phyloP scores from a whole-genome alignment of 2,329 filamentous ascomycete species.

The Raffaelea albimanens region DNA sequence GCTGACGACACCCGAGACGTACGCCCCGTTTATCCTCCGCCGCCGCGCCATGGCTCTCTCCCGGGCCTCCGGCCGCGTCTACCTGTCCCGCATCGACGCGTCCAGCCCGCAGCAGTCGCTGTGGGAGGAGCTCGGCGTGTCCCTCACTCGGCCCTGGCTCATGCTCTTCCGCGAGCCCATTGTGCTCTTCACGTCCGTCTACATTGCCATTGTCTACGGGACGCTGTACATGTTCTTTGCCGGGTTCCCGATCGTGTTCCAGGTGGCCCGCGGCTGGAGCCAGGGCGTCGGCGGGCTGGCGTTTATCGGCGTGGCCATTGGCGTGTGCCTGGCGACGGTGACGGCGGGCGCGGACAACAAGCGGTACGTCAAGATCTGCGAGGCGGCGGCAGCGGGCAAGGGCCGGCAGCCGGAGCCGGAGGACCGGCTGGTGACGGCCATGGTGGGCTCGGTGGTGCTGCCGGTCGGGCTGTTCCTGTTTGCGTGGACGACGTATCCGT shows the following conservation, averaged over 20 bases:
- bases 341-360: slow-evolving; percentile 22
- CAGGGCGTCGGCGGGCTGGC: slow-evolving; percentile 41
- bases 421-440: slow-evolving; percentile 50
- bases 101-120: slow-evolving; percentile 28
- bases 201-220: slow-evolving; percentile 42
- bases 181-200: slow-evolving; percentile 47
- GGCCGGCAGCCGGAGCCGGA: slow-evolving; percentile 24
- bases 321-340: slow-evolving; percentile 30
- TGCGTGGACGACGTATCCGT: slow-evolving; percentile 51
- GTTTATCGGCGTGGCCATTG: slow-evolving; percentile 38
- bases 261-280: slow-evolving; percentile 43
- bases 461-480: slow-evolving; percentile 57
- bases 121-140: no score
- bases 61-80: no score
- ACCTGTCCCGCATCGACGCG: no score
- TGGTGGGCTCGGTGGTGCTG: slow-evolving; percentile 37
- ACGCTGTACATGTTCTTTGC: slow-evolving; percentile 49
- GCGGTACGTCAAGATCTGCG: background rate
- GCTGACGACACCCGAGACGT: slow-evolving; percentile 14
- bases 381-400: no score
- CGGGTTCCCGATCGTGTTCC: slow-evolving; percentile 47
- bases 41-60: no score
- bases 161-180: slow-evolving; percentile 58
- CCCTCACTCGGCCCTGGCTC: slow-evolving; percentile 57
- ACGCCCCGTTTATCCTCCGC: slow-evolving; percentile 37